These are phyloP conservation scores for Acidiella bohemica DNA, from an alignment of 495 filamentous ascomycete species.

Conservation along the genomic window DNA sequence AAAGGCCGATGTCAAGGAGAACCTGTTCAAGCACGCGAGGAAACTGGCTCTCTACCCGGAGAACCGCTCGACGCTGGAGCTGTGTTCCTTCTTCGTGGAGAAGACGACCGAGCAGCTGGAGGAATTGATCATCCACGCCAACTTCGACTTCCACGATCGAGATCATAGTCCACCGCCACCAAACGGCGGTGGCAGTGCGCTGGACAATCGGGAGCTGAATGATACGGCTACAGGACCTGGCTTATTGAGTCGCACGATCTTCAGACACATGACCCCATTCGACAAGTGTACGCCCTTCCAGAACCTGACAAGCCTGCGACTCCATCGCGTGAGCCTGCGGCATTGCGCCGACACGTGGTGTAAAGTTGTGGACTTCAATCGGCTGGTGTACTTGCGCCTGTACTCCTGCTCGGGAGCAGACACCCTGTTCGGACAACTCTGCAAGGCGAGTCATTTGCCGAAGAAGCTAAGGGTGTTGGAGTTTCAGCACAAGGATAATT, in stretches of 20 bases:
- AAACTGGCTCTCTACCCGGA: constrained; percentile 29
- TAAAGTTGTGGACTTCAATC: constrained; percentile 26
- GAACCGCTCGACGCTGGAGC: constrained; percentile 21
- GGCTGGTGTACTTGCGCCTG: constrained; percentile 22
- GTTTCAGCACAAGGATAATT: constrained; percentile 30
- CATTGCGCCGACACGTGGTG: constrained; percentile 29
- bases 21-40: constrained; percentile 21
- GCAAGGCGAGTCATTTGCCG: constrained; percentile 26
- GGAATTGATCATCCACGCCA: constrained; percentile 27
- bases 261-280: constrained; percentile 28
- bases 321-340: constrained; percentile 27
- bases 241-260: constrained; percentile 26
- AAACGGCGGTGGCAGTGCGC: not conserved
- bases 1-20: constrained; percentile 20
- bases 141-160: constrained; percentile 23
- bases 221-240: constrained; percentile 28
- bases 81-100: constrained; percentile 22
- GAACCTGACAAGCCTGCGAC: constrained; percentile 16
- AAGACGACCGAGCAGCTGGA: constrained; percentile 23
- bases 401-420: constrained; percentile 27
- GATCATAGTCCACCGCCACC: not conserved
- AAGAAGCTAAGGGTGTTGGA: constrained; percentile 24
- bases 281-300: constrained; percentile 27
- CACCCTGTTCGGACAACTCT: constrained; percentile 27
- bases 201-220: constrained; percentile 25